Conservation (phyloP, 306 rosid genomes). For the Clitoria ternatea region DNA sequence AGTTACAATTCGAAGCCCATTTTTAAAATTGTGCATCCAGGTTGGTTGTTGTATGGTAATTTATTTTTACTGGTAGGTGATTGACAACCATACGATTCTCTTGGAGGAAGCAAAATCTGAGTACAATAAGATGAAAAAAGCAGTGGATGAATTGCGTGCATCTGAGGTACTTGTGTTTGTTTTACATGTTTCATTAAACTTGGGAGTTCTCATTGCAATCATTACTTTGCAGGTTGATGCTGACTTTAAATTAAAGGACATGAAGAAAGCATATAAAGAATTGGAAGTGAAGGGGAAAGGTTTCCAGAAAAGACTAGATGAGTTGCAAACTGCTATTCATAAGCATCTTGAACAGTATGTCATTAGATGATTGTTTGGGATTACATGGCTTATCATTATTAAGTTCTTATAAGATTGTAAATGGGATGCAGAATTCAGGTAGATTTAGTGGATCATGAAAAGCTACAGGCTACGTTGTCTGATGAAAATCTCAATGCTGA, state of each 20-base stretch:
- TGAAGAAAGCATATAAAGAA: constrained; percentile 73
- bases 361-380: constrained; percentile 6
- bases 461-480: constrained; percentile 60
- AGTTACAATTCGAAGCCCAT: neutral
- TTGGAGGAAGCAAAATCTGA: constrained; percentile 64
- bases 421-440: constrained; percentile 64
- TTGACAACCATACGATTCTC: constrained; percentile 59
- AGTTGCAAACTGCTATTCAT: constrained; percentile 59
- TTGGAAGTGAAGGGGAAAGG: constrained; percentile 73
- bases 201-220: constrained; percentile 15
- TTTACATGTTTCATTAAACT: neutral
- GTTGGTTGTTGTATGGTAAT: constrained; percentile 2
- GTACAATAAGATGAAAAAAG: constrained; percentile 62
- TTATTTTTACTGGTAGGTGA: constrained; percentile 46
- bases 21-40: neutral
- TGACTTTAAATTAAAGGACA: constrained; percentile 78
- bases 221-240: constrained; percentile 67
- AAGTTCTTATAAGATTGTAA: constrained; percentile 10
- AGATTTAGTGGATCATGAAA: constrained; percentile 83
- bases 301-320: constrained; percentile 70
- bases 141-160: constrained; percentile 69
- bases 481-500: constrained; percentile 50
- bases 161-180: constrained; percentile 62
- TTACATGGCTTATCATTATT: constrained; percentile 12
- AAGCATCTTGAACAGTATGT: constrained; percentile 95